Evolutionary conservation across 2,329 filamentous ascomycete genomes (phyloP).

Genomic region (Penicillium sp.): DNA sequence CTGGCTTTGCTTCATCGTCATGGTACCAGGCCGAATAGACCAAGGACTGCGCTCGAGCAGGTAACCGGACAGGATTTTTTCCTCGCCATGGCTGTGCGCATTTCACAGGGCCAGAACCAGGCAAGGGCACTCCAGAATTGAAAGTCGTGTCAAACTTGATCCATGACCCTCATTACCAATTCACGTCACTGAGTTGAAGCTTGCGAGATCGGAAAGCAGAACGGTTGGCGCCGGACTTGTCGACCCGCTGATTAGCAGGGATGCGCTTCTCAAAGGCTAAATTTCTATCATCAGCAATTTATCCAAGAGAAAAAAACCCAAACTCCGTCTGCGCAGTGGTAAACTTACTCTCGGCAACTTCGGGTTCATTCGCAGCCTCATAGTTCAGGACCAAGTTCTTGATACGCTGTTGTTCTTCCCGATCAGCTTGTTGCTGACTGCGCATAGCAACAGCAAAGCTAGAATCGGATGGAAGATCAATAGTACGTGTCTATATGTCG

Average conservation of each 20-base stretch:
- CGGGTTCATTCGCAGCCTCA: slow-evolving; percentile 81
- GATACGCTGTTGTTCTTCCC: slow-evolving; percentile 96
- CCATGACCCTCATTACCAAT: slow-evolving; percentile 73
- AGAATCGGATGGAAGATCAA: slow-evolving; percentile 85
- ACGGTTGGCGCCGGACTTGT: slow-evolving; percentile 68
- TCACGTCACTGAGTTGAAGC: slow-evolving; percentile 93
- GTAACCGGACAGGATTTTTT: neutral
- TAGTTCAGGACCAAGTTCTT: slow-evolving; percentile 97
- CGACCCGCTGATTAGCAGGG: slow-evolving; percentile 52
- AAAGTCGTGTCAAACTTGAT: neutral
- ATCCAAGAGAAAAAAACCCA: slow-evolving; percentile 34
- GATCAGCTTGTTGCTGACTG: slow-evolving; percentile 90
- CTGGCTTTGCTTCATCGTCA: neutral
- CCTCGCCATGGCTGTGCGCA: neutral
- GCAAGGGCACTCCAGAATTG: neutral
- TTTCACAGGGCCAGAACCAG: neutral
- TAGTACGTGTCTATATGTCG: slow-evolving; percentile 75
- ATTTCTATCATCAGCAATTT: neutral
- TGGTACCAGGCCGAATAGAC: neutral
- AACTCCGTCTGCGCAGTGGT: slow-evolving; percentile 43
- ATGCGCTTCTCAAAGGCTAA: slow-evolving; percentile 51
- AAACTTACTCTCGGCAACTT: slow-evolving; percentile 76
- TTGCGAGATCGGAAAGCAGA: slow-evolving; percentile 84
- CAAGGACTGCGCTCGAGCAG: neutral
- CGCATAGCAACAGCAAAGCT: slow-evolving; percentile 96